These are phyloP conservation scores for Hygrocybe coccinea DNA, from an alignment of 768 basidiomycete species.

Conservation along the genomic window DNA sequence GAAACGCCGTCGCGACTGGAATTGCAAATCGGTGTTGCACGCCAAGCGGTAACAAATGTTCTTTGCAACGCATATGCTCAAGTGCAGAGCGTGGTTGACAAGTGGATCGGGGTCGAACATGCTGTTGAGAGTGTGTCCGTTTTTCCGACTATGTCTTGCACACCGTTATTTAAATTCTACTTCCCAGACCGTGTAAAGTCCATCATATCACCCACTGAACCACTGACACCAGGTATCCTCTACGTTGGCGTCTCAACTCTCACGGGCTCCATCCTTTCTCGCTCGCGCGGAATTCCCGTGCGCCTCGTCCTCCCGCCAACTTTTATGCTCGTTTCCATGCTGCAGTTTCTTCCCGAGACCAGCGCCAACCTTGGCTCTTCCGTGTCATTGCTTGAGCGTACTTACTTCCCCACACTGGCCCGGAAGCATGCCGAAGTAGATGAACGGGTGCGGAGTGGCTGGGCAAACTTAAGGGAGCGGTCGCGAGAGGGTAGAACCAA, in stretches of 20 bases:
- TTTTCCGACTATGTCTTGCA: too few relatives aligned
- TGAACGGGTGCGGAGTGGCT: slow-evolving; percentile 55
- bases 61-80: slow-evolving; percentile 55
- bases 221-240: slow-evolving; percentile 78
- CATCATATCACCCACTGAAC: too few relatives aligned
- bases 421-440: slow-evolving; percentile 62
- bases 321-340: slow-evolving; percentile 61
- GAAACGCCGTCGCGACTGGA: slow-evolving; percentile 73
- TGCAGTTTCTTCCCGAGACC: slow-evolving; percentile 86
- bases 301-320: slow-evolving; percentile 74
- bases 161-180: too few relatives aligned
- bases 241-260: slow-evolving; percentile 88
- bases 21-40: slow-evolving; percentile 64
- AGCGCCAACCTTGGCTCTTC: slow-evolving; percentile 64
- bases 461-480: slow-evolving; percentile 52
- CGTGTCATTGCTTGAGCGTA: slow-evolving; percentile 63
- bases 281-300: slow-evolving; percentile 64
- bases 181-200: too few relatives aligned
- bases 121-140: slow-evolving; percentile 3
- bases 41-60: slow-evolving; percentile 54
- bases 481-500: slow-evolving; percentile 43
- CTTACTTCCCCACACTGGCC: slow-evolving; percentile 63
- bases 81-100: slow-evolving; percentile 35
- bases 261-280: slow-evolving; percentile 80
- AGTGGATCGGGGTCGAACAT: too few relatives aligned